Evolutionary conservation across 768 basidiomycete genomes (phyloP).

Genomic region (Pseudohyphozyma bogoriensis): DNA sequence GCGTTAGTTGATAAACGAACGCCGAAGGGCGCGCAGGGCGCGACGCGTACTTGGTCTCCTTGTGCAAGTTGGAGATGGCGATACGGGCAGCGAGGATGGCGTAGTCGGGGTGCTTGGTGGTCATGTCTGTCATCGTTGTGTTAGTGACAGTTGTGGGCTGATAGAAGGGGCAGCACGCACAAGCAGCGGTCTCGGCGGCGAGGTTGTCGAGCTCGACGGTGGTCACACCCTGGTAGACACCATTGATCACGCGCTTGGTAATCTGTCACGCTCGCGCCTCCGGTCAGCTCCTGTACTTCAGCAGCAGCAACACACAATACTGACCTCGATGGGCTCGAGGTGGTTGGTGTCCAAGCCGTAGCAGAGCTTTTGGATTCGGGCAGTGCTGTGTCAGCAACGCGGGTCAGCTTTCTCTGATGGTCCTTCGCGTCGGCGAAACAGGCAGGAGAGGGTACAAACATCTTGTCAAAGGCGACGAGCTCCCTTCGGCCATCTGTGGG

Average conservation of each 20-base stretch:
- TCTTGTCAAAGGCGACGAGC: slow-evolving; percentile 88
- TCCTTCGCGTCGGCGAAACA: background rate
- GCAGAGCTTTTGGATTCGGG: slow-evolving; percentile 53
- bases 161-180: background rate
- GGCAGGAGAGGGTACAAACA: slow-evolving; percentile 31
- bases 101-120: slow-evolving; percentile 58
- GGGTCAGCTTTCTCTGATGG: background rate
- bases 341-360: slow-evolving; percentile 90
- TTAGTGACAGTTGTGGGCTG: background rate
- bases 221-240: slow-evolving; percentile 90
- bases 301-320: slow-evolving; percentile 14
- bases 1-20: too few relatives aligned
- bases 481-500: slow-evolving; percentile 61
- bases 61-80: slow-evolving; percentile 96
- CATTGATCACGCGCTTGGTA: slow-evolving; percentile 57
- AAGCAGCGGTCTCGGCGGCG: slow-evolving; percentile 65
- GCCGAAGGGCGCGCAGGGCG: background rate
- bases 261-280: slow-evolving; percentile 8
- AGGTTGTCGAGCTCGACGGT: slow-evolving; percentile 79
- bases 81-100: slow-evolving; percentile 97
- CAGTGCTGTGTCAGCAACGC: slow-evolving; percentile 8
- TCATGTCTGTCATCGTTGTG: background rate
- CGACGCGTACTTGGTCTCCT: slow-evolving; percentile 68
- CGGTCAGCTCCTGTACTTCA: background rate
- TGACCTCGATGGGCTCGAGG: slow-evolving; percentile 74